Conservation (phyloP, 202 grass and related monocot species). For the Tripidium arundinaceum region DNA sequence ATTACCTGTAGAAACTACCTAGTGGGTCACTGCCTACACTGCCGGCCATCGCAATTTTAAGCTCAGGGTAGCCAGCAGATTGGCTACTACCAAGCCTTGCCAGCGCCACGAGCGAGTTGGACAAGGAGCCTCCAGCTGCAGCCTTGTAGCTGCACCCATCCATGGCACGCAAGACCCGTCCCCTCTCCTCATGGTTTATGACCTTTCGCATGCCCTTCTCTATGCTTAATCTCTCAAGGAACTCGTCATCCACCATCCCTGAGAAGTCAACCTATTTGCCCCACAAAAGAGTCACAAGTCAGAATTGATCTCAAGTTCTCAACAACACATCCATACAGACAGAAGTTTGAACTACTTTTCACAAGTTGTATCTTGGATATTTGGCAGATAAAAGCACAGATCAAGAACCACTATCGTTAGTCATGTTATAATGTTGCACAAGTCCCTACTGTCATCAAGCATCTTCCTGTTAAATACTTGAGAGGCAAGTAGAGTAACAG, state of each 20-base stretch:
- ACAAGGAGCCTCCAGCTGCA: conserved; percentile 83
- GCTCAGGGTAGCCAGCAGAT: conserved; percentile 41
- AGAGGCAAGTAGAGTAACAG: neutral
- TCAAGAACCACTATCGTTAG: neutral
- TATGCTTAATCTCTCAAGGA: conserved; percentile 63
- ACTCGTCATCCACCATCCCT: conserved; percentile 73
- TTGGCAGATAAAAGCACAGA: neutral
- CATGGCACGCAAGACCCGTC: conserved; percentile 70
- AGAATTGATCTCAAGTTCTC: neutral
- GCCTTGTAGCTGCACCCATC: conserved; percentile 97
- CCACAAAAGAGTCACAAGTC: conserved; percentile 12
- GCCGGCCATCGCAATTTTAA: conserved; percentile 77
- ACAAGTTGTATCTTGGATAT: neutral
- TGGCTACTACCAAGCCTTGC: conserved; percentile 60
- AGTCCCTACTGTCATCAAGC: neutral
- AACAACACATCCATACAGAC: neutral
- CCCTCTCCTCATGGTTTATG: conserved; percentile 90
- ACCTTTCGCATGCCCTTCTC: conserved; percentile 81
- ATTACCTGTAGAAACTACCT: conserved; percentile 87
- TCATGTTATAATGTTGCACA: neutral
- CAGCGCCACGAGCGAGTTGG: conserved; percentile 89
- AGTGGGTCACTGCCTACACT: conserved; percentile 82
- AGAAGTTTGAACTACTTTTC: neutral
- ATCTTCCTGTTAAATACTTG: neutral
- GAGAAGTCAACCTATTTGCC: conserved; percentile 81